phyloP scores from a whole-genome alignment of 2,329 filamentous ascomycete species.

The Colletotrichum navitas region DNA sequence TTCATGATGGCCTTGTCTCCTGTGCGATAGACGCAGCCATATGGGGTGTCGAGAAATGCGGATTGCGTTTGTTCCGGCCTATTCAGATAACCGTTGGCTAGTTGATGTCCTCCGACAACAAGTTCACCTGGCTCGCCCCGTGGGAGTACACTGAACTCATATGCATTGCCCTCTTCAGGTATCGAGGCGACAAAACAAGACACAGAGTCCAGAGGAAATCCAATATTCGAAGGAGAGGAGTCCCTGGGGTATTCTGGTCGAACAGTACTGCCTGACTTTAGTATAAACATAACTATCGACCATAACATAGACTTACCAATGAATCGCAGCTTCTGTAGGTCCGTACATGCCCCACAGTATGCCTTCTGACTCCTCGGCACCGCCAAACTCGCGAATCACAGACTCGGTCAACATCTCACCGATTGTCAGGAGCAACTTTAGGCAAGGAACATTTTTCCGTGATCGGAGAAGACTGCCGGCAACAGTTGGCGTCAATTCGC shows the following conservation, averaged over 20 bases:
- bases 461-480: constrained; percentile 80
- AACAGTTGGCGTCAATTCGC: constrained; percentile 90
- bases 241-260: constrained; percentile 17
- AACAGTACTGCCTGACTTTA: constrained; percentile 4
- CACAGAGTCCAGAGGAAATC: constrained; percentile 83
- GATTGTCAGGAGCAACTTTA: constrained; percentile 84
- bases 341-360: constrained; percentile 95
- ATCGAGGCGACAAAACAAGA: constrained; percentile 78
- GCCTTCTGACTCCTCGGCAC: constrained; percentile 62
- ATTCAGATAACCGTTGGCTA: constrained; percentile 87
- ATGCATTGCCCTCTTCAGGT: constrained; percentile 46
- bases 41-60: constrained; percentile 77
- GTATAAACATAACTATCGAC: background rate
- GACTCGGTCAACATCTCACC: constrained; percentile 90
- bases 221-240: constrained; percentile 69
- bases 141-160: constrained; percentile 67
- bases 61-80: constrained; percentile 78
- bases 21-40: constrained; percentile 83
- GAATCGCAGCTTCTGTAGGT: constrained; percentile 91
- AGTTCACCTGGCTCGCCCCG: constrained; percentile 81
- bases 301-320: constrained; percentile 67
- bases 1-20: constrained; percentile 84
- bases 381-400: constrained; percentile 85
- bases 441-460: constrained; percentile 73
- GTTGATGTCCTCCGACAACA: constrained; percentile 82